A percentile compares a stretch with the other conserved stretches of the same genome.
Conservation (phyloP, 2,329 filamentous ascomycete genomes). For the Hypomyces perniciosus region DNA sequence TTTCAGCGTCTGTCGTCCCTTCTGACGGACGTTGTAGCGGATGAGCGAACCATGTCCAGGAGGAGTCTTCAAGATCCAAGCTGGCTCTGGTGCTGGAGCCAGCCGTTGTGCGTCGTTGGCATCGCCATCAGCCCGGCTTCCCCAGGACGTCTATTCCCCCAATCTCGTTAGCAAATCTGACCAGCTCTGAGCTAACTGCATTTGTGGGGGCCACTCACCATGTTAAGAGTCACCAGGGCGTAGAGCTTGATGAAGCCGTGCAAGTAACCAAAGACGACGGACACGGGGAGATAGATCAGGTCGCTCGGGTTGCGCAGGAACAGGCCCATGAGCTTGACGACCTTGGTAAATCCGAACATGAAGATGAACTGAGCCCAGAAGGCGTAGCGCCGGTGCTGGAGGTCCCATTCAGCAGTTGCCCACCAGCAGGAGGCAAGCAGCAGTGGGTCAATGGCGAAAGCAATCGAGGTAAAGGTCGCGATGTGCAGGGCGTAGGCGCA, state of each 20-base stretch:
- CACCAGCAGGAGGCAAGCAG: constrained; percentile 64
- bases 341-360: constrained; percentile 80
- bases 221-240: constrained; percentile 73
- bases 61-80: constrained; percentile 38
- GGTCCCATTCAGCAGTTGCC: constrained; percentile 58
- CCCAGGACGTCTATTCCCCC: constrained; percentile 75
- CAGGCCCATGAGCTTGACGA: constrained; percentile 82
- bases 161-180: constrained; percentile 6
- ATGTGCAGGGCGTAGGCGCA: constrained; percentile 89
- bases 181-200: not conserved
- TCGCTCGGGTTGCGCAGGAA: constrained; percentile 81
- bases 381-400: constrained; percentile 44
- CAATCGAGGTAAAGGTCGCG: constrained; percentile 86
- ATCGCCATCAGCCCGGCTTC: constrained; percentile 87
- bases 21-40: constrained; percentile 40
- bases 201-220: constrained; percentile 52
- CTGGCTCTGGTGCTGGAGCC: constrained; percentile 40
- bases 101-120: constrained; percentile 70
- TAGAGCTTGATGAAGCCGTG: constrained; percentile 91
- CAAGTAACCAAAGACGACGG: constrained; percentile 85
- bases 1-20: constrained; percentile 28
- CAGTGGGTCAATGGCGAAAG: constrained; percentile 70
- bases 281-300: constrained; percentile 73
- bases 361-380: constrained; percentile 61
- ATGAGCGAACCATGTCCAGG: constrained; percentile 38